Percentiles rank a stretch among this genome's conserved stretches.
These are phyloP conservation scores for Harringtonia aguacate DNA, from an alignment of 2,329 filamentous ascomycete genomes.

Conservation along the genomic window DNA sequence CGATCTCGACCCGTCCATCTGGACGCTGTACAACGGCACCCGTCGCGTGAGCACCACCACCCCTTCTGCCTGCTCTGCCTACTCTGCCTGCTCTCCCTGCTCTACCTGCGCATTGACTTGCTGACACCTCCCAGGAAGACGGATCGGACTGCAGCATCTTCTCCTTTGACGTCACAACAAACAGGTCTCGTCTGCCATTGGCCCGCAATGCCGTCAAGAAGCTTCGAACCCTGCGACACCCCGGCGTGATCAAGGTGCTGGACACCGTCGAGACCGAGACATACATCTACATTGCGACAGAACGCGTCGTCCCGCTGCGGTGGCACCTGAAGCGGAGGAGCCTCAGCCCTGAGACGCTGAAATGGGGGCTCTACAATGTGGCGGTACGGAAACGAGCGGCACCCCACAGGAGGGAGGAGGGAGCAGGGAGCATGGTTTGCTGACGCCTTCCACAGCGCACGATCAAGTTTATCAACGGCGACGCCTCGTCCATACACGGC, in stretches of 20 bases:
- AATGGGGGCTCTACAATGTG: constrained; percentile 87
- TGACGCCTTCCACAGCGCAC: constrained; percentile 52
- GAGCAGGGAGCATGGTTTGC: too few relatives aligned
- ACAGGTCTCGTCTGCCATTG: constrained; percentile 71
- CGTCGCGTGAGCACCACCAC: constrained; percentile 72
- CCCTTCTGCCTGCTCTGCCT: not conserved
- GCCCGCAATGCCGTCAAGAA: constrained; percentile 93
- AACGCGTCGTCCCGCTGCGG: constrained; percentile 73
- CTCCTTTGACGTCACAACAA: constrained; percentile 78
- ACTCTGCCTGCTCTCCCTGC: not conserved
- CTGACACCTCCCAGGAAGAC: constrained; percentile 58
- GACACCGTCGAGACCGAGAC: constrained; percentile 95
- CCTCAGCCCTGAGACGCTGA: constrained; percentile 81
- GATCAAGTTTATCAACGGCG: constrained; percentile 90
- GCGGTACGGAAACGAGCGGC: constrained; percentile 44
- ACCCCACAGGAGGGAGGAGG: too few relatives aligned
- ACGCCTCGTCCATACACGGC: constrained; percentile 85
- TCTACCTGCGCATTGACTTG: not conserved
- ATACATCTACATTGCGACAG: constrained; percentile 93
- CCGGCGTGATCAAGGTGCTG: constrained; percentile 85
- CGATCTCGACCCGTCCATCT: constrained; percentile 87
- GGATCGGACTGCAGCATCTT: constrained; percentile 93
- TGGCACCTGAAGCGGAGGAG: constrained; percentile 89
- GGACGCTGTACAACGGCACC: constrained; percentile 91
- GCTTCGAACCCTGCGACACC: constrained; percentile 83